Conservation (phyloP, 2,329 filamentous ascomycete genomes). For the Macrophomina pseudophaseolina region DNA sequence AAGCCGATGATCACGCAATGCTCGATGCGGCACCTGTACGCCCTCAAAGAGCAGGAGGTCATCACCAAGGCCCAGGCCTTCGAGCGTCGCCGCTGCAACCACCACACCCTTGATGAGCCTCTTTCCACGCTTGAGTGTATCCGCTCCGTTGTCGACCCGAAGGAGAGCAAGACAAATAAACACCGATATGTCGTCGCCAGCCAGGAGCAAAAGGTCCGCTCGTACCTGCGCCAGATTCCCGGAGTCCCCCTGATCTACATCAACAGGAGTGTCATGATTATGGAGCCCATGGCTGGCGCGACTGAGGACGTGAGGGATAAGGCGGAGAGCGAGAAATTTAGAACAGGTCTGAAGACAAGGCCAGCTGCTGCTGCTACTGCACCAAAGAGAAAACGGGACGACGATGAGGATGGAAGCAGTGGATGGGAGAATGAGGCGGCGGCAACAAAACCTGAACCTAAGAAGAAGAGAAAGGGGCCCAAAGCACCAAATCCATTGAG, state of each 20-base stretch:
- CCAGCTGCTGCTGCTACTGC: constrained; percentile 30
- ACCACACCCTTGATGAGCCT: constrained; percentile 75
- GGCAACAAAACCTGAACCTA: constrained; percentile 40
- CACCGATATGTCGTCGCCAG: constrained; percentile 79
- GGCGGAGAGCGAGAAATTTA: constrained; percentile 77
- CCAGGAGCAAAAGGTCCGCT: constrained; percentile 69
- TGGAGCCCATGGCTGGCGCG: constrained; percentile 75
- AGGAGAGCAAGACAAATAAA: constrained; percentile 73
- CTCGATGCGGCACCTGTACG: constrained; percentile 79
- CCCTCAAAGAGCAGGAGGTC: constrained; percentile 60
- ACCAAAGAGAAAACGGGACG: constrained; percentile 44
- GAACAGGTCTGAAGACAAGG: constrained; percentile 65
- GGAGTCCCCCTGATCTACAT: constrained; percentile 82
- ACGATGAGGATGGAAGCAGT: constrained; percentile 56
- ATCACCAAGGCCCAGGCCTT: constrained; percentile 77
- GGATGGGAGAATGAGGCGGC: constrained; percentile 40
- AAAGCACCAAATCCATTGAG: constrained; percentile 75
- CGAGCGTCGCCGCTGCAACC: constrained; percentile 78
- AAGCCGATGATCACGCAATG: constrained; percentile 87
- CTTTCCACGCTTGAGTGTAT: constrained; percentile 74
- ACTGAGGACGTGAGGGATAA: constrained; percentile 67
- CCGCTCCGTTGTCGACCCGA: constrained; percentile 77
- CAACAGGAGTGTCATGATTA: constrained; percentile 76
- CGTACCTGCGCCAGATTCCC: constrained; percentile 67
- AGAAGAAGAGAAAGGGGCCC: constrained; percentile 64